These are phyloP conservation scores for Coemansia sp. DNA, from an alignment of 192 early-diverging fungal species.

Conservation along the genomic window DNA sequence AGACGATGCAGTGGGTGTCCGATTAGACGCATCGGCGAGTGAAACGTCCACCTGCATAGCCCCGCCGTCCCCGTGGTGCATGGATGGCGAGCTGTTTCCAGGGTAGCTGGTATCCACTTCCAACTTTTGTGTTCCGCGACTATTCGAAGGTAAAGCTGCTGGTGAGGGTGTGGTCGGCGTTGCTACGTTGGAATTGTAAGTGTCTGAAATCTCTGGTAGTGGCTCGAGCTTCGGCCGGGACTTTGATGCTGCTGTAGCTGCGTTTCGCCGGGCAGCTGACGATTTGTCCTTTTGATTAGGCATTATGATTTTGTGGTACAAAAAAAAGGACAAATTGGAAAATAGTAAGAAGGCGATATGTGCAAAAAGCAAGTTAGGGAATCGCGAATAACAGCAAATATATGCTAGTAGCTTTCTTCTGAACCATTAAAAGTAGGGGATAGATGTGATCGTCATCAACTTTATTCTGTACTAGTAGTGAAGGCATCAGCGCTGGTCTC, in stretches of 20 bases:
- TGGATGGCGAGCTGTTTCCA: slow-evolving; percentile 11
- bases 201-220: slow-evolving; percentile 37
- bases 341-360: not conserved
- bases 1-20: not conserved
- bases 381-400: too few species aligned
- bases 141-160: not conserved
- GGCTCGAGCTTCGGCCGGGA: slow-evolving; percentile 30
- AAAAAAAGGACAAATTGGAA: not conserved
- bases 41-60: not conserved
- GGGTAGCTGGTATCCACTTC: slow-evolving; percentile 4
- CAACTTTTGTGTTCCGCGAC: not conserved
- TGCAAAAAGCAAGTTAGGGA: too few species aligned
- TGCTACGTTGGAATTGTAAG: not conserved
- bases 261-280: slow-evolving; percentile 17
- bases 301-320: slow-evolving; percentile 7
- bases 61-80: slow-evolving; percentile 8
- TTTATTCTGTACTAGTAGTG: too few species aligned
- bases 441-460: too few species aligned
- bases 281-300: slow-evolving; percentile 24
- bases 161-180: slow-evolving; percentile 11
- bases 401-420: too few species aligned
- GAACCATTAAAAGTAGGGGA: too few species aligned
- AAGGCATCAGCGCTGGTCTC: too few species aligned
- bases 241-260: slow-evolving; percentile 6
- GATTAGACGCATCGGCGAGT: slow-evolving; percentile 11